Evolutionary conservation across 176 grass and related monocot species (phyloP).

Genomic region (Raddia guianensis): DNA sequence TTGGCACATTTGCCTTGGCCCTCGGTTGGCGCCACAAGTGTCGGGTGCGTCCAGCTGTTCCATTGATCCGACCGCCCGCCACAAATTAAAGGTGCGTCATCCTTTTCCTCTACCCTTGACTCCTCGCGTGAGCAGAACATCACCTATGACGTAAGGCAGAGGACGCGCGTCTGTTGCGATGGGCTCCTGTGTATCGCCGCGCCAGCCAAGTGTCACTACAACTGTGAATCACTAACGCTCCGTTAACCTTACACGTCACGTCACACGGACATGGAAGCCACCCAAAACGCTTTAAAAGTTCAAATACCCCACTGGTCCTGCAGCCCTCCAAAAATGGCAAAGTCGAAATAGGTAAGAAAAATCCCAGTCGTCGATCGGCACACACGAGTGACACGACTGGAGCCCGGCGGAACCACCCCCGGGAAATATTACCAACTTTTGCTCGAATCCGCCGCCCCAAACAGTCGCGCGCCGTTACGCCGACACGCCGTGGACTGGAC

Average conservation of each 20-base stretch:
- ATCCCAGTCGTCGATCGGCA: neutral
- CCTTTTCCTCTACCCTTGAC: no score
- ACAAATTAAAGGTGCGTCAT: no score
- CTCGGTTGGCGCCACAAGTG: no score
- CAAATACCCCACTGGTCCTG: neutral
- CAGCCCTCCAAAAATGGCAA: neutral
- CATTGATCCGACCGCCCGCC: no score
- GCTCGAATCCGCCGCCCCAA: neutral
- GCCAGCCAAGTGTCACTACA: neutral
- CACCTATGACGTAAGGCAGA: no score
- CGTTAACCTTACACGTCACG: neutral
- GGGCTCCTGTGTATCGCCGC: no score
- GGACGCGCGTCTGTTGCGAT: no score
- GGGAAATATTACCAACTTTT: neutral
- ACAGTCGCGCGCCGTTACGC: neutral
- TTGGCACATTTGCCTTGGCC: no score
- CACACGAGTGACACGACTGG: neutral
- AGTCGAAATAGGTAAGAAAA: neutral
- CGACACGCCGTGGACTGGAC: conserved; percentile 4
- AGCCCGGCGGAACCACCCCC: neutral
- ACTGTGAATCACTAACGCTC: neutral
- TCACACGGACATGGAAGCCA: neutral
- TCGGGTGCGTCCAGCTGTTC: no score
- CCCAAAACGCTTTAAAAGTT: neutral
- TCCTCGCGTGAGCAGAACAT: no score